Evolutionary conservation across 176 grass and related monocot genomes (phyloP).

Genomic region (Carex parvula): DNA sequence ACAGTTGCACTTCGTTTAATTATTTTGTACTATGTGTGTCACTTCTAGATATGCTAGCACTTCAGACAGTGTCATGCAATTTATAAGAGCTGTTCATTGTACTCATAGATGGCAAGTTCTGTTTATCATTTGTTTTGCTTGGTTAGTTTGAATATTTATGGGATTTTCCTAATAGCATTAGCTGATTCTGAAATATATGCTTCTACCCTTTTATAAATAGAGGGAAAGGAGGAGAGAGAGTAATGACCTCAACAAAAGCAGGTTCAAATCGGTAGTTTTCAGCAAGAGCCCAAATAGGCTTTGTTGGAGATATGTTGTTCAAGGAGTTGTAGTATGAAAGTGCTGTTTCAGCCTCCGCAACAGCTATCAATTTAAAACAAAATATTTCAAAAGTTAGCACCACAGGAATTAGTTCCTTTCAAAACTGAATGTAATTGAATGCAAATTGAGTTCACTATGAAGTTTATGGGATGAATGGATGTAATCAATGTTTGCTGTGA

Average conservation of each 20-base stretch:
- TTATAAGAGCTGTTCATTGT: background rate
- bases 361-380: slow-evolving; percentile 43
- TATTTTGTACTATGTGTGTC: background rate
- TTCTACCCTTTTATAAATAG: background rate
- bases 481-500: background rate
- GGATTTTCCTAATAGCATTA: background rate
- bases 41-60: background rate
- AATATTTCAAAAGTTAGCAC: background rate
- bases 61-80: background rate
- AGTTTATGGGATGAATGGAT: background rate
- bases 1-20: background rate
- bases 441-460: background rate
- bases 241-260: slow-evolving; percentile 90
- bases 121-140: background rate
- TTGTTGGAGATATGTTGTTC: slow-evolving; percentile 40
- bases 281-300: slow-evolving; percentile 84
- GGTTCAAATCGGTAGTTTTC: slow-evolving; percentile 98
- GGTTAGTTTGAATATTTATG: background rate
- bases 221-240: background rate
- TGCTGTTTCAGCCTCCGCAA: slow-evolving; percentile 61
- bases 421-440: background rate
- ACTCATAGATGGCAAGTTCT: background rate
- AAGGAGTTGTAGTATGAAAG: slow-evolving; percentile 69
- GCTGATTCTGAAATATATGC: background rate
- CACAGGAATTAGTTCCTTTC: background rate